These are phyloP conservation scores for Acrocalymma vagum DNA, from an alignment of 2,329 filamentous ascomycete species.

Conservation along the genomic window DNA sequence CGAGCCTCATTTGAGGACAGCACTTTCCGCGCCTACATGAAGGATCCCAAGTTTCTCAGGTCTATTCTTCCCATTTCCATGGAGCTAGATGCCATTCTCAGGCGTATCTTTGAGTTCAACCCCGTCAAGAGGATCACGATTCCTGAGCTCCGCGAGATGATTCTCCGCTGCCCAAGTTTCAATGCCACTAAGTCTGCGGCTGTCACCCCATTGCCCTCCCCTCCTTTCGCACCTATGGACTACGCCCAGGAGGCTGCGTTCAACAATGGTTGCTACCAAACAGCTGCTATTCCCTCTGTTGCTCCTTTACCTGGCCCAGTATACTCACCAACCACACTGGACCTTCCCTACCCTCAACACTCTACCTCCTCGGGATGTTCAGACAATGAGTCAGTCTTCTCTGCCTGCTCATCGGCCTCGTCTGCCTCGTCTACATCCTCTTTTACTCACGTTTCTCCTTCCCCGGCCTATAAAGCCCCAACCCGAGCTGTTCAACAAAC, in stretches of 20 bases:
- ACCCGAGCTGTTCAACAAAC: constrained; percentile 37
- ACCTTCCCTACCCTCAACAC: constrained; percentile 34
- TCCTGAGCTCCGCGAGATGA: constrained; percentile 77
- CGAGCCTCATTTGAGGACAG: constrained; percentile 92
- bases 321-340: constrained; percentile 35
- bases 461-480: constrained; percentile 36
- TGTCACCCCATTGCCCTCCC: constrained; percentile 52
- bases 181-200: constrained; percentile 61
- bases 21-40: constrained; percentile 90
- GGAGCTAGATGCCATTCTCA: constrained; percentile 88
- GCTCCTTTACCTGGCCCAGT: constrained; percentile 41
- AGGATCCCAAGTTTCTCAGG: constrained; percentile 86
- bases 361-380: constrained; percentile 49
- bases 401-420: constrained; percentile 46
- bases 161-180: constrained; percentile 79
- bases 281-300: constrained; percentile 34
- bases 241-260: constrained; percentile 39
- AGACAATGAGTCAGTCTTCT: constrained; percentile 51
- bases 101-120: constrained; percentile 86
- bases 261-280: constrained; percentile 40
- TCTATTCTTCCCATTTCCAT: constrained; percentile 90
- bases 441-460: constrained; percentile 38
- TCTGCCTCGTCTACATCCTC: constrained; percentile 47
- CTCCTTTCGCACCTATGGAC: constrained; percentile 53
- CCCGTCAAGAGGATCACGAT: constrained; percentile 85